Evolutionary conservation across 169 alveolate genomes (phyloP).

Genomic region (Plasmodium vivax): DNA sequence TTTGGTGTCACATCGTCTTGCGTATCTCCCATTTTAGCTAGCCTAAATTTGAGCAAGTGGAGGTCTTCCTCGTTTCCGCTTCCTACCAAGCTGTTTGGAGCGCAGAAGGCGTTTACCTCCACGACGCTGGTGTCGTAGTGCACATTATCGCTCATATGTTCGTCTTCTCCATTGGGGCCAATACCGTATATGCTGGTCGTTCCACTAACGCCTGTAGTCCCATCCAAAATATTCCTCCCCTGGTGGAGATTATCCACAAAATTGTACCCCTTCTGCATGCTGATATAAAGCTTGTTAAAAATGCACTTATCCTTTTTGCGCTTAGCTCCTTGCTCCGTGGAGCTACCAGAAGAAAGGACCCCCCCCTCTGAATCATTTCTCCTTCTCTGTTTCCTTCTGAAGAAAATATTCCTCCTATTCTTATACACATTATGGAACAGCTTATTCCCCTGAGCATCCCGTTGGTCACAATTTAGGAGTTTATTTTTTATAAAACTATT

Average conservation of each 20-base stretch:
- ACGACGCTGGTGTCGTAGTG: not conserved
- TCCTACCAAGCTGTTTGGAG: not conserved
- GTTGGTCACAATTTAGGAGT: not conserved
- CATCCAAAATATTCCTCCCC: not conserved
- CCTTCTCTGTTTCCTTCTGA: conserved; percentile 15
- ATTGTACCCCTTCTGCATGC: conserved; percentile 3
- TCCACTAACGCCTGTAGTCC: not conserved
- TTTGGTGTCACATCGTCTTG: not conserved
- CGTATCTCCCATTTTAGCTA: conserved; percentile 16
- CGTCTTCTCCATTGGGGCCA: not conserved
- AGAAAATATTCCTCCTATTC: conserved; percentile 5
- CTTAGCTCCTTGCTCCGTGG: not conserved
- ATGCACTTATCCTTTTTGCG: not conserved
- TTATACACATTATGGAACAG: conserved; percentile 14
- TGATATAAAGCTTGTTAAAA: not conserved
- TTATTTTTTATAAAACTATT: not conserved
- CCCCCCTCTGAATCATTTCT: not conserved
- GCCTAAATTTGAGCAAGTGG: conserved; percentile 9
- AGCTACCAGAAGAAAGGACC: not conserved
- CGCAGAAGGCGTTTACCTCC: not conserved
- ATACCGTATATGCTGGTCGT: not conserved
- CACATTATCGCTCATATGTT: not conserved
- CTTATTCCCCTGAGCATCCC: not conserved
- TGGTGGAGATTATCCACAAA: not conserved
- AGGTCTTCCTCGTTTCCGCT: not conserved